Evolutionary conservation across 2,329 filamentous ascomycete genomes (phyloP), one percentile per base, ranked within the genome.

Genomic region (Monosporascus sp.): DNA sequence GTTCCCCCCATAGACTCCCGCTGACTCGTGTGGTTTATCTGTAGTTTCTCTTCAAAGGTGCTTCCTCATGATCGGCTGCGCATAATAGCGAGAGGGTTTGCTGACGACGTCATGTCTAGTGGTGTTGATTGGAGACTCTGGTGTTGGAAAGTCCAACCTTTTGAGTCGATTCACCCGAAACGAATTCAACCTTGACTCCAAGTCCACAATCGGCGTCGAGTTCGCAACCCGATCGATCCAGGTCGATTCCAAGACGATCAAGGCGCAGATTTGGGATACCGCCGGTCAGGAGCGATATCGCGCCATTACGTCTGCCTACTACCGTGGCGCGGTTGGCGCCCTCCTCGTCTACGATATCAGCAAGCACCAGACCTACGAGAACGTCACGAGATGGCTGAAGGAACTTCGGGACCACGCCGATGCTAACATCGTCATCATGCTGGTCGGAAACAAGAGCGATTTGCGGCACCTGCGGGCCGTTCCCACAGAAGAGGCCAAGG

Each of bases 391-490:
- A 77, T 99, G 94, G 94, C 79, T 99, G 79, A 99, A 97, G 80
- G 94, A 99, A 81, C 82, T 99, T 70, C 86, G 94, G 67, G 94
- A 97, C 71, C 92, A 99, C 75, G 94, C 94, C 65, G 94, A 99
- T 73, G 92, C 91, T 67, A 97, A 97, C 79, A 97, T 97, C 68
- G 92, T 99, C 67, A 99, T 99, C 73, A 99, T 99, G 94, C 81
- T 99, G 68, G 94, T 97, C 53, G 94, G 94, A 74, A 99, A 99
- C 86, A 99, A 99, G 88, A 97, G 92, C 75, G 94, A 99, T 96
- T 88, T 97, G 87, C 90, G 92, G 76, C 94, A 99, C 77, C 82
- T 99, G 69, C 85, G 94, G 72, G 94, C 94, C 62, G 94, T 99
- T 63, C 91, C 94, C 50, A 99, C 94, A 56, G 94, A 99, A 71